phyloP scores from a whole-genome alignment of 805 yeast genomes.

The Clavispora santaluciae region DNA sequence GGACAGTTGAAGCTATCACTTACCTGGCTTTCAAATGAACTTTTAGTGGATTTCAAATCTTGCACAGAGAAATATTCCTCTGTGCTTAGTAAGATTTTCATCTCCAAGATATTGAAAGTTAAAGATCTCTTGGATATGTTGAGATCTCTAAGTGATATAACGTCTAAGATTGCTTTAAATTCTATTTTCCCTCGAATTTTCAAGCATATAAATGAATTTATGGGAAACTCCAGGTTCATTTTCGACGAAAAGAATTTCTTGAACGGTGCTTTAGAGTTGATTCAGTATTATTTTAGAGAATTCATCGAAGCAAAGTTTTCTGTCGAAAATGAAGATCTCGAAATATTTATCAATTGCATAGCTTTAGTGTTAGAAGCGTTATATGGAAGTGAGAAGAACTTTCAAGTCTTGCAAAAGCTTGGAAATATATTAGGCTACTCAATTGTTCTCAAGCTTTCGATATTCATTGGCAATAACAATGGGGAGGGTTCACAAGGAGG shows the following conservation, averaged over 20 bases:
- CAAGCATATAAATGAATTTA: constrained; percentile 31
- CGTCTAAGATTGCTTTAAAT: constrained; percentile 29
- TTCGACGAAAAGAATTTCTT: constrained; percentile 30
- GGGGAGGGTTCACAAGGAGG: constrained; percentile 4
- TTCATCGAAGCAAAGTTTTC: constrained; percentile 26
- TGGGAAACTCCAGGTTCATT: constrained; percentile 29
- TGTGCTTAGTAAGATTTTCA: constrained; percentile 32
- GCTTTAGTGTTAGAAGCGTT: constrained; percentile 28
- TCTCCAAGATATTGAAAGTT: constrained; percentile 23
- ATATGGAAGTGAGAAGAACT: neutral
- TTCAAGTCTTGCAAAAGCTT: constrained; percentile 10
- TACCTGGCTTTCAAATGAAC: constrained; percentile 20
- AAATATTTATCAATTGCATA: constrained; percentile 24
- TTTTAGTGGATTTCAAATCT: constrained; percentile 3
- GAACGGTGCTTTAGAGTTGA: constrained; percentile 21
- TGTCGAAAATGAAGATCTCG: constrained; percentile 19
- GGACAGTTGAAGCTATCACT: constrained; percentile 28
- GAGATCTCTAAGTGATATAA: constrained; percentile 28
- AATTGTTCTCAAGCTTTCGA: constrained; percentile 23
- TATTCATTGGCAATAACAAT: constrained; percentile 10
- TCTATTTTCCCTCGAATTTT: constrained; percentile 33
- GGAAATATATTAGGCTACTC: constrained; percentile 25
- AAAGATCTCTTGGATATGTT: constrained; percentile 21
- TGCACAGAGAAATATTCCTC: constrained; percentile 25
- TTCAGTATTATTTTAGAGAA: constrained; percentile 24